These are phyloP conservation scores for Ophiosphaerella narmari DNA, from an alignment of 2,329 filamentous ascomycete genomes.

Conservation along the genomic window DNA sequence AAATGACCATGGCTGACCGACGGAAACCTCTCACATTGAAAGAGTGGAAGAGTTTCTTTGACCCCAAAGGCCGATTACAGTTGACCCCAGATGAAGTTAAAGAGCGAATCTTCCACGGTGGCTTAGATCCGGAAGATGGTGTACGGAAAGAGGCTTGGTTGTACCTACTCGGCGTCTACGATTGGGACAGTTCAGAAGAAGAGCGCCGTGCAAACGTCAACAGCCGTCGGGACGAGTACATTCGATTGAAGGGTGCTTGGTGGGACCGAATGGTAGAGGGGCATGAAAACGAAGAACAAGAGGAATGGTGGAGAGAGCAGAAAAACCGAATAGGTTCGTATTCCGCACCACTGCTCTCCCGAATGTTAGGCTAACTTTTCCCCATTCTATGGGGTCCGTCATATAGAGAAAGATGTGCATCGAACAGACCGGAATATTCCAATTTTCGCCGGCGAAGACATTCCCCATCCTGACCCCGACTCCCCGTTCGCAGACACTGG, in stretches of 20 bases:
- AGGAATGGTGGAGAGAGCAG: constrained; percentile 97
- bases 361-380: constrained; percentile 49
- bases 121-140: constrained; percentile 84
- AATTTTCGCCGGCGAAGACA: constrained; percentile 96
- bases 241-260: constrained; percentile 91
- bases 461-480: constrained; percentile 92
- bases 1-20: constrained; percentile 74
- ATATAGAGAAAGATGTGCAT: constrained; percentile 95
- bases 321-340: constrained; percentile 85
- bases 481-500: constrained; percentile 92
- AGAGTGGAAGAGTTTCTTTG: constrained; percentile 94
- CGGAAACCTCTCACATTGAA: constrained; percentile 76
- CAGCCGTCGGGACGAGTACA: constrained; percentile 88
- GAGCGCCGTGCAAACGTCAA: constrained; percentile 84
- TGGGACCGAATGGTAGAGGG: constrained; percentile 92
- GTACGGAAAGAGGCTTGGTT: constrained; percentile 97
- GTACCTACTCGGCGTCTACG: constrained; percentile 87
- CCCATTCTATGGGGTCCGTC: constrained; percentile 59
- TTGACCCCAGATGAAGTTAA: constrained; percentile 92
- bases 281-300: constrained; percentile 76
- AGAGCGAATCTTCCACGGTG: constrained; percentile 95
- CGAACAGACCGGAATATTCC: constrained; percentile 92
- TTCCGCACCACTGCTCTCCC: constrained; percentile 1
- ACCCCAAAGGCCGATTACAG: constrained; percentile 74
- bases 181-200: constrained; percentile 88